phyloP scores from a whole-genome alignment of 2,329 filamentous ascomycete genomes.

The Gnomoniopsis smithogilvyi region DNA sequence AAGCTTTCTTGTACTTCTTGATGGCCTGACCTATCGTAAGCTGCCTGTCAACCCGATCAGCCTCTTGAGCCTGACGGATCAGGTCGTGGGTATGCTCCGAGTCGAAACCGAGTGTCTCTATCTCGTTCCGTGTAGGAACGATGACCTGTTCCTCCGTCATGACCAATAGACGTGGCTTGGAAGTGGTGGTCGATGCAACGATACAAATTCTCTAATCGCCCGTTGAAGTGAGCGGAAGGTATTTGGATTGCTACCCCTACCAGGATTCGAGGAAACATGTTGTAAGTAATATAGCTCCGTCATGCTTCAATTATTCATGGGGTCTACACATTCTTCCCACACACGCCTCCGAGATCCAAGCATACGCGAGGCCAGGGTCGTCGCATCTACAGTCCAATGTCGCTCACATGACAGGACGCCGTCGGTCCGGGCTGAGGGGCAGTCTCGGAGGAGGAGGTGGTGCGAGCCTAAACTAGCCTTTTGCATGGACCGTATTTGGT shows the following conservation, averaged over 20 bases:
- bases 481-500: neutral
- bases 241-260: neutral
- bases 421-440: slow-evolving; percentile 10
- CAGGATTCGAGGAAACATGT: neutral
- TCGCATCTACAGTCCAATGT: neutral
- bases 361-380: no score
- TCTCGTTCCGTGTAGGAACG: slow-evolving; percentile 5
- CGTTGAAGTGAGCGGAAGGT: neutral
- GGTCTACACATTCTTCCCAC: neutral
- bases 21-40: slow-evolving; percentile 25
- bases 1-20: slow-evolving; percentile 27
- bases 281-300: slow-evolving; percentile 4
- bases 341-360: neutral
- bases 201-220: neutral
- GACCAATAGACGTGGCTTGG: neutral
- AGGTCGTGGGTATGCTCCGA: slow-evolving; percentile 13
- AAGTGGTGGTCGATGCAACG: neutral
- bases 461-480: slow-evolving; percentile 7
- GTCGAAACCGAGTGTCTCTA: slow-evolving; percentile 13
- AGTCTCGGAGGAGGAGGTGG: slow-evolving; percentile 11
- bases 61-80: slow-evolving; percentile 19
- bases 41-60: slow-evolving; percentile 20
- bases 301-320: neutral
- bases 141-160: slow-evolving; percentile 11
- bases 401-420: neutral